A percentile compares a stretch with the other conserved stretches of the same genome.
phyloP scores from a whole-genome alignment of 2,329 filamentous ascomycete species.

The Aspergillus ochraceoroseus region DNA sequence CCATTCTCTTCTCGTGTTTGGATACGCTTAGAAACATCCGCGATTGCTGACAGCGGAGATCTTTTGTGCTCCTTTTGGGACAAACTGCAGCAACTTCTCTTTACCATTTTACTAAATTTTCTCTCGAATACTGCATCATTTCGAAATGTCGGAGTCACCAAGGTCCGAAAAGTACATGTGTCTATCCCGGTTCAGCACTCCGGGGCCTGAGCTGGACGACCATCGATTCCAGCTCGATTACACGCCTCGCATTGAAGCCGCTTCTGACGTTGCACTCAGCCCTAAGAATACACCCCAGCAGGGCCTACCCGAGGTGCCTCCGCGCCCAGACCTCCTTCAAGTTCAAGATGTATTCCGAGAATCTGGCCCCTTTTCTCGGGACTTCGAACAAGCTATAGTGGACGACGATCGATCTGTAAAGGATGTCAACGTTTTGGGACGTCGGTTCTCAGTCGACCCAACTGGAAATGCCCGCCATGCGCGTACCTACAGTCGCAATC shows the following conservation, averaged over 20 bases:
- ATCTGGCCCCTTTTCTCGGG: constrained; percentile 56
- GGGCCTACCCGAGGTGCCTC: constrained; percentile 47
- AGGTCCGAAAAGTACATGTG: constrained; percentile 60
- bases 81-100: constrained; percentile 5
- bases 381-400: constrained; percentile 80
- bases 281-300: constrained; percentile 43
- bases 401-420: constrained; percentile 60
- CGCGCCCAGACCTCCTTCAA: constrained; percentile 46
- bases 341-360: constrained; percentile 46
- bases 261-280: constrained; percentile 35
- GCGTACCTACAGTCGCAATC: constrained; percentile 36
- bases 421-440: constrained; percentile 34
- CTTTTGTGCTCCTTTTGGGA: background rate
- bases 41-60: constrained; percentile 3
- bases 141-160: constrained; percentile 50
- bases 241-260: constrained; percentile 31
- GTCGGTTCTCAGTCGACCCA: constrained; percentile 43
- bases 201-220: constrained; percentile 70
- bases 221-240: constrained; percentile 58
- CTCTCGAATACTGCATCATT: constrained; percentile 2
- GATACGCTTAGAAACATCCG: constrained; percentile 6
- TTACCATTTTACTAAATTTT: background rate
- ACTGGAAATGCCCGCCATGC: constrained; percentile 33
- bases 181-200: constrained; percentile 59
- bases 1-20: constrained; percentile 18